Percentiles rank a stretch among this genome's conserved stretches.
Conservation (phyloP, 2,329 filamentous ascomycete genomes). For the Stagonosporopsis vannaccii region DNA sequence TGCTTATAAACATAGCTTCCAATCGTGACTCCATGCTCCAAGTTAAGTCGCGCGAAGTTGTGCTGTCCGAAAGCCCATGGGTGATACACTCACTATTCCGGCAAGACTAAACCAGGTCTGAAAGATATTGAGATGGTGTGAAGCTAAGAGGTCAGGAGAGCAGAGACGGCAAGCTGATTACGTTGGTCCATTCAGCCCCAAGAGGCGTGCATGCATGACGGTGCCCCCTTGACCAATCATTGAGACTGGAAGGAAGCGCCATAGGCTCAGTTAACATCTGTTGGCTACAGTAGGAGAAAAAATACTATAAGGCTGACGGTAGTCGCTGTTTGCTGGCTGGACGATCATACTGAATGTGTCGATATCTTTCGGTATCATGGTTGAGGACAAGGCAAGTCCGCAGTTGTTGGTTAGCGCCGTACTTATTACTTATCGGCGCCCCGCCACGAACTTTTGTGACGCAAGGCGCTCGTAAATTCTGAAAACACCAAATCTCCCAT, state of each 20-base stretch:
- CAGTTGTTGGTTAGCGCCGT: neutral
- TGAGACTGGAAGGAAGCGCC: neutral
- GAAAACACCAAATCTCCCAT: neutral
- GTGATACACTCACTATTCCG: too few species aligned
- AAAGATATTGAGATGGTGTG: too few species aligned
- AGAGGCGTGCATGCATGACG: neutral
- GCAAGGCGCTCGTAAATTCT: constrained; percentile 14
- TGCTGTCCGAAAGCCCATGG: too few species aligned
- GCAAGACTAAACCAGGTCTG: too few species aligned
- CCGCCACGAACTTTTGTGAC: constrained; percentile 20
- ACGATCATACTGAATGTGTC: neutral
- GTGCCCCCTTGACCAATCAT: neutral
- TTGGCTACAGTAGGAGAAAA: too few species aligned
- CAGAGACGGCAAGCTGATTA: neutral
- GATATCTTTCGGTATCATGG: neutral
- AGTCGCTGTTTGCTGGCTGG: neutral
- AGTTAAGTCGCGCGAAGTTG: too few species aligned
- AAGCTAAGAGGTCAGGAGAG: too few species aligned
- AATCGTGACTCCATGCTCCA: too few species aligned
- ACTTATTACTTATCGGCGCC: constrained; percentile 18
- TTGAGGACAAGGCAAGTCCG: neutral
- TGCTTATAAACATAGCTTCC: too few species aligned
- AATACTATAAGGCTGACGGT: neutral
- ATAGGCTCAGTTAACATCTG: neutral
- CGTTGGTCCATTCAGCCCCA: neutral